A percentile compares a stretch with the other conserved stretches of the same genome.
phyloP scores from a whole-genome alignment of 164 flowering plant genomes.

The Liquidambar formosana region DNA sequence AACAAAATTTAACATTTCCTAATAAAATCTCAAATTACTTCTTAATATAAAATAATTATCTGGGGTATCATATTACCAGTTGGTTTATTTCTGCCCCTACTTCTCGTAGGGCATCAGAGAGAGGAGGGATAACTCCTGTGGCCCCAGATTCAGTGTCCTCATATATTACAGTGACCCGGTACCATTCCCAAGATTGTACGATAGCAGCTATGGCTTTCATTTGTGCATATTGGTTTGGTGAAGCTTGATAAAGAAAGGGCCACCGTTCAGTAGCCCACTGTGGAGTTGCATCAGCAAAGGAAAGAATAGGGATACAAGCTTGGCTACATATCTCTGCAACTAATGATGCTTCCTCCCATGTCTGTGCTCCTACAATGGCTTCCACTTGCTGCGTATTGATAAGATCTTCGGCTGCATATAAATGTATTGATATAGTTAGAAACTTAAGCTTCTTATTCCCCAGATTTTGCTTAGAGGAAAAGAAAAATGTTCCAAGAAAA shows the following conservation, averaged over 20 bases:
- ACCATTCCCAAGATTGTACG: conserved; percentile 27
- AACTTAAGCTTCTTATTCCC: too few relatives aligned
- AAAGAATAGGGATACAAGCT: conserved; percentile 24
- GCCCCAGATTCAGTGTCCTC: conserved; percentile 25
- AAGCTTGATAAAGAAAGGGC: conserved; percentile 32
- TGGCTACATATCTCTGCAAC: conserved; percentile 25
- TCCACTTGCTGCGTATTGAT: conserved; percentile 17
- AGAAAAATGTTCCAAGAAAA: too few relatives aligned
- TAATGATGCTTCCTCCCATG: conserved; percentile 26
- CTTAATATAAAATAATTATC: too few relatives aligned
- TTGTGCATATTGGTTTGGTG: conserved; percentile 10
- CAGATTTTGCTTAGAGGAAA: too few relatives aligned
- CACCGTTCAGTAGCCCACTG: conserved; percentile 19
- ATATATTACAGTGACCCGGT: conserved; percentile 25
- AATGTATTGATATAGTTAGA: too few relatives aligned
- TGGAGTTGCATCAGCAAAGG: conserved; percentile 24
- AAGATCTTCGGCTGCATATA: conserved; percentile 34
- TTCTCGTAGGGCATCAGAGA: conserved; percentile 20
- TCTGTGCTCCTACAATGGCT: conserved; percentile 27
- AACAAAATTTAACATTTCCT: too few relatives aligned
- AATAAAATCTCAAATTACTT: too few relatives aligned
- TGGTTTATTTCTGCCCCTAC: conserved; percentile 17
- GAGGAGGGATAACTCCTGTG: conserved; percentile 16
- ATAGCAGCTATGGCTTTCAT: conserved; percentile 33
- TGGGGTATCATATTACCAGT: too few relatives aligned